Base-by-base conservation (phyloP, 192 early-diverging fungal species). In the Helicostylum pulchrum region DNA sequence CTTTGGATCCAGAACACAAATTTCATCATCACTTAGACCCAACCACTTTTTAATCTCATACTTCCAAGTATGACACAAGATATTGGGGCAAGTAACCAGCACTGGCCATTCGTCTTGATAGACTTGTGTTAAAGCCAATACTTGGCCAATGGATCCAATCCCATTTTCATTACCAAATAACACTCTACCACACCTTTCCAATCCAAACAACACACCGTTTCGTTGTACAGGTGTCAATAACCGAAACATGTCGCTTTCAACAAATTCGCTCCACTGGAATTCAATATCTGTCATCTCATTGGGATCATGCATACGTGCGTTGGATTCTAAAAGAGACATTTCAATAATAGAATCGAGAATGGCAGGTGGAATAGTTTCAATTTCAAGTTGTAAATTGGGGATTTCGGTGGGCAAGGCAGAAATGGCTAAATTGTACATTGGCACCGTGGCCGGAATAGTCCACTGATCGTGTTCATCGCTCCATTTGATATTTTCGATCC, bases 161-260 rank as follows among this genome's bases (percentile, higher is more conserved):
- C 89, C 92, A 92, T 96, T 96, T 75, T 94, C 92, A 67, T 97
- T 93, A 49, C 94, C 94, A 51, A 97, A 74, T 61, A 99, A 61
- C 10, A 80, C 63, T 30, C 76, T 52, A 0, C 76, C 80, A 12
- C 64, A 17, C n/a, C 43, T 45, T 46, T 31, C 42, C n/a, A 82
- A 7, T 2, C 59, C 65, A 47, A 62, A 21, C 21, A 36, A 31
- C 0, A 82, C 71, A n/a, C 80, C 80, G 17, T 68, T 44, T 23
- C 56, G 66, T 60, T 82, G 80, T 52, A 57, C 74, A 10, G 36
- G 9, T 51, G 66, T 66, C 53, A 82, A 46, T 1, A 52, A 21
- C 2, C 60, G 45, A 53, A 48, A 72, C 8, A 81, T 46, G 2
- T 49, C 9, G 4, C 19, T 12, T 14, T 53, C 44, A n/a, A 65